phyloP scores from a whole-genome alignment of 2,329 filamentous ascomycete genomes.

The Penicillium janthinellum region DNA sequence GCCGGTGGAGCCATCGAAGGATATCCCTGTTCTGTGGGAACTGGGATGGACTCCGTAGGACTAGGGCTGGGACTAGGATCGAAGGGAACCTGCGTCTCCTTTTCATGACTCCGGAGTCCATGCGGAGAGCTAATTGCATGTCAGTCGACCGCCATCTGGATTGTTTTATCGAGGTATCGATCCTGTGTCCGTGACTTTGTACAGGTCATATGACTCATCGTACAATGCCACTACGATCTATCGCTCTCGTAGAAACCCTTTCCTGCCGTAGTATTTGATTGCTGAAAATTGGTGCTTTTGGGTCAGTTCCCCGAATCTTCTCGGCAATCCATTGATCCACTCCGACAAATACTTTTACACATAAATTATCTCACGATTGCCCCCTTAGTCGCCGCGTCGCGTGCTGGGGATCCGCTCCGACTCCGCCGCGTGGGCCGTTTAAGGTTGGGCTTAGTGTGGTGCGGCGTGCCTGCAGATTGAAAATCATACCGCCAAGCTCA shows the following conservation, averaged over 20 bases:
- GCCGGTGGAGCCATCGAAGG: constrained; percentile 24
- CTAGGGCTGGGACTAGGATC: neutral
- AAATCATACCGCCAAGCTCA: constrained; percentile 14
- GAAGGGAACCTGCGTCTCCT: neutral
- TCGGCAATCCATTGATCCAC: neutral
- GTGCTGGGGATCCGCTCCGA: constrained; percentile 6
- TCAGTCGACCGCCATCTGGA: neutral
- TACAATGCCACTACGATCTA: neutral
- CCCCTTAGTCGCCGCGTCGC: neutral
- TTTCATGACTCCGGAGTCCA: constrained; percentile 1
- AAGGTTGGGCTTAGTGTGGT: constrained; percentile 28
- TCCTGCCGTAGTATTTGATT: neutral
- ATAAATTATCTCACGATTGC: neutral
- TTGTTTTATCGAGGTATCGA: neutral
- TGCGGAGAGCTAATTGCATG: neutral
- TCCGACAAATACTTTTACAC: neutral
- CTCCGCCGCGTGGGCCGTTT: constrained; percentile 16
- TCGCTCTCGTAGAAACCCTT: neutral
- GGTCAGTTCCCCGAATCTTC: neutral
- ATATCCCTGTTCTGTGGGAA: neutral
- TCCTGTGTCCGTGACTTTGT: neutral
- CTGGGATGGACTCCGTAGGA: too few species aligned
- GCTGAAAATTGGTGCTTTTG: neutral
- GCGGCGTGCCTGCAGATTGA: constrained; percentile 20
- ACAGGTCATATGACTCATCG: neutral